A percentile compares a stretch with the other conserved stretches of the same genome.
Evolutionary conservation across 345 rosid genomes (phyloP).

Genomic region (Acer yangbiense): DNA sequence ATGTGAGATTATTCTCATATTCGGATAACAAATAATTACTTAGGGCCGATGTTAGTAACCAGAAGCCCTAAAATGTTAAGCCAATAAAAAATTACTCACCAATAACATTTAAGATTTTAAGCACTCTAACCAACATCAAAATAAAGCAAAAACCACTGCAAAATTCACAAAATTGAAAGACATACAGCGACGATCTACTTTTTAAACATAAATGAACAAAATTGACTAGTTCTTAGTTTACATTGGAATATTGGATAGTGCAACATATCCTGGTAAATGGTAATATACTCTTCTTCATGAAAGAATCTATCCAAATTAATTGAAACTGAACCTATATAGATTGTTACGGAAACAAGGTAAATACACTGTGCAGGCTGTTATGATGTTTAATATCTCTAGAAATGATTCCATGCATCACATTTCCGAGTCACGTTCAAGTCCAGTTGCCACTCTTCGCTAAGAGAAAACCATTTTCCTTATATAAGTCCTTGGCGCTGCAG

Average conservation of each 20-base stretch:
- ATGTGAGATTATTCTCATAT: too few relatives aligned
- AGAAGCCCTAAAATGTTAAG: too few relatives aligned
- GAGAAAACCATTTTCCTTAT: constrained; percentile 24
- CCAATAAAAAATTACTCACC: too few relatives aligned
- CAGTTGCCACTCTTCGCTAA: background rate
- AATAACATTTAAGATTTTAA: too few relatives aligned
- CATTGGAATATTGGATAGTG: background rate
- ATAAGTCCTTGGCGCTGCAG: constrained; percentile 97
- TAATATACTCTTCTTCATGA: background rate
- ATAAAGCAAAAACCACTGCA: too few relatives aligned
- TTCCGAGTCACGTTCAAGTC: background rate
- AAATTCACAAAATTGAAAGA: background rate
- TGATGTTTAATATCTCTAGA: background rate
- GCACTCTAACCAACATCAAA: too few relatives aligned
- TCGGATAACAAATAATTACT: too few relatives aligned
- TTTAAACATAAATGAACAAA: background rate
- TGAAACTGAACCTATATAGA: background rate
- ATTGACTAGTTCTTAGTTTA: background rate
- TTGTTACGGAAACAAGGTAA: background rate
- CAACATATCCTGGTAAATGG: background rate
- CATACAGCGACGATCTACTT: background rate
- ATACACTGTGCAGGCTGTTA: background rate
- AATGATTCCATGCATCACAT: background rate
- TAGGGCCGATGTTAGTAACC: too few relatives aligned
- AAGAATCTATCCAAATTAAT: background rate